Base-by-base conservation (phyloP, 169 alveolate genomes). In the Plasmodium coatneyi region DNA sequence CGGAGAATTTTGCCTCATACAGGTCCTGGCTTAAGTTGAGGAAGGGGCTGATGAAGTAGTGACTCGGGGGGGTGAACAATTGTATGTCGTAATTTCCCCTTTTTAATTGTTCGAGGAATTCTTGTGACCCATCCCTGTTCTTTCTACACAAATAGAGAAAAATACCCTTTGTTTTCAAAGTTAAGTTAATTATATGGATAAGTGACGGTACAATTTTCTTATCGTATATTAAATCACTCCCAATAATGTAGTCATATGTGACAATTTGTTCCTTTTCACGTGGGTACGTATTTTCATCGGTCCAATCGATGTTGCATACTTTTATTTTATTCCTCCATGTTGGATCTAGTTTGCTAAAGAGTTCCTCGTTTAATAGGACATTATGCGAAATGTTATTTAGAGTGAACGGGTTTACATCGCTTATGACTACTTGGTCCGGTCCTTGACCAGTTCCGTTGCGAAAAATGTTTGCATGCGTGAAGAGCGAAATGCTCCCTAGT, bases 171-270 rank as follows among this genome's bases (percentile, higher is more conserved):
- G 49, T 60, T 71, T 83, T 83, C n/a, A 96, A 56, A 22, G 92
- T 46, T 9, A 16, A 39, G 76, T 83, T 60, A 39, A 96, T 60
- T 34, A 92, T 84, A 41, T 87, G 86, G 7, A 92, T 36, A 78
- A 96, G 66, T 30, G 96, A 95, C 39, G 79, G 72, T 5, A 96
- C 97, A 19, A 94, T 70, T 46, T 92, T 76, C 12, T 82, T 41
- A 82, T 94, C 96, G 76, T 96, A 96, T 6, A 96, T 93, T 43
- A 96, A 92, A 92, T 96, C 97, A 80, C 97, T 96, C 10, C 95
- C 97, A n/a, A 96, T 78, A 16, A 96, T 90, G 56, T 82, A 79
- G 34, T 94, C 96, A 78, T 86, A 96, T 22, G 78, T 72, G 12
- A 39, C 71, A 19, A 76, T 32, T 56, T 92, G 71, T 60, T 80